Conservation (phyloP, 768 basidiomycete species). For the Kwoniella dejecticola region DNA sequence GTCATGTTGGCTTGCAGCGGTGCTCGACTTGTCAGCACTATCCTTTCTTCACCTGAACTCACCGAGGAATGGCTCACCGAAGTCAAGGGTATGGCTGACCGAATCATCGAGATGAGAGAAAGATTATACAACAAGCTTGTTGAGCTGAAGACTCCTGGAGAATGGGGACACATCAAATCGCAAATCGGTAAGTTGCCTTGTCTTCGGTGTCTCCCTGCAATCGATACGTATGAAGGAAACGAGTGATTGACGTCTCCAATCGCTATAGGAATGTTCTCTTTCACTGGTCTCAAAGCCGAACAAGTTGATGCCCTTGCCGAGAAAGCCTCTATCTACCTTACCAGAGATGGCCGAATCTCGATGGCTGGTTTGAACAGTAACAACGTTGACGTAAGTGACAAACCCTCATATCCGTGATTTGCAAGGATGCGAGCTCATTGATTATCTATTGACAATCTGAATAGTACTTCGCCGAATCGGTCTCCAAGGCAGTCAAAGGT, state of each 20-base stretch:
- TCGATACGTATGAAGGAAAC: neutral
- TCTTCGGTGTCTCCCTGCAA: neutral
- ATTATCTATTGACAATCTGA: neutral
- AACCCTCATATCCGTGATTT: neutral
- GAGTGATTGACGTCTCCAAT: neutral
- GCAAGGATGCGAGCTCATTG: neutral
- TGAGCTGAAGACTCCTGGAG: slow-evolving; percentile 81
- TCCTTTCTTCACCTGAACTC: slow-evolving; percentile 47
- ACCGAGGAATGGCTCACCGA: slow-evolving; percentile 60
- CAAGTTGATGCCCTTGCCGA: slow-evolving; percentile 54
- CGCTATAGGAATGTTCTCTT: slow-evolving; percentile 39
- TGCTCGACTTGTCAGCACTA: slow-evolving; percentile 53
- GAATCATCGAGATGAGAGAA: slow-evolving; percentile 88
- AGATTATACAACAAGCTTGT: slow-evolving; percentile 64
- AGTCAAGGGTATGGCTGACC: slow-evolving; percentile 86
- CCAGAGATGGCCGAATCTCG: slow-evolving; percentile 69
- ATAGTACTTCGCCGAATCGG: slow-evolving; percentile 55
- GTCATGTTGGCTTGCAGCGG: too few species aligned
- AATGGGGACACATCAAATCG: slow-evolving; percentile 91
- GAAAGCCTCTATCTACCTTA: slow-evolving; percentile 55
- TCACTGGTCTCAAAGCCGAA: slow-evolving; percentile 47
- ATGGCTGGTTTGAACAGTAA: slow-evolving; percentile 86
- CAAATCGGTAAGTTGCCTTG: slow-evolving; percentile 67
- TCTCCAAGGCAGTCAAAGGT: slow-evolving; percentile 57
- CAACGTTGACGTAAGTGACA: slow-evolving; percentile 62